Base-by-base conservation (phyloP, 192 early-diverging fungal species). In the Entophlyctis helioformis region DNA sequence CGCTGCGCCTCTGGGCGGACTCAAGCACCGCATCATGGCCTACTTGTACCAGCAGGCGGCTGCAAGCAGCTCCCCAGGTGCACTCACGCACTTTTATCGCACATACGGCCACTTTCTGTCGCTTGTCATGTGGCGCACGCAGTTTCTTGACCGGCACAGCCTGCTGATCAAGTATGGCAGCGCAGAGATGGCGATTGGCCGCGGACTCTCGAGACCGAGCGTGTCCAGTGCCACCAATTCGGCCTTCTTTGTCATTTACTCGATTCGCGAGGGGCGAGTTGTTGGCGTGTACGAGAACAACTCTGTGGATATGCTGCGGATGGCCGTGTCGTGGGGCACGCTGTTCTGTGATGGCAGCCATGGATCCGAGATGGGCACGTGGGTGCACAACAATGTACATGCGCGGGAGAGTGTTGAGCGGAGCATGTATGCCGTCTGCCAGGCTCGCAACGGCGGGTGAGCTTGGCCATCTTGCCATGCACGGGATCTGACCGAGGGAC, bases 371-470 rank as follows among this genome's bases (percentile, higher is more conserved):
- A 61, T 43, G 44, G 39, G 51, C 47, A 39, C 66, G 9, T 63
- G 53, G 3, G 60, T 68, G 39, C 53, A 56, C 21, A 84, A 80
- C 51, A 83, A 69, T 49, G 39, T 62, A n/a, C 63, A 63, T 57
- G 70, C 78, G 13, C 64, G 71, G 34, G 79, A 82, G 24, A 54
- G 51, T 23, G 42, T 78, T 23, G 57, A 57, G 24, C 71, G 63
- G 41, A 62, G 72, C 20, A 57, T 81, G 13, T 57, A 73, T 40
- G 57, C 66, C 2, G 63, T 86, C 32, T 51, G 71, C 32, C 74
- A 86, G 53, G 74, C 83, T 8, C 60, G 64, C 20, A 83, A 82
- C 46, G 84, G 84, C 58, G 84, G 84, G 78, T 85, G 66, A 51
- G 53, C n/a, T n/a, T n/a, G n/a, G n/a, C n/a, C n/a, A n/a, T n/a